A percentile compares a stretch with the other conserved stretches of the same genome.
phyloP scores from a whole-genome alignment of 768 basidiomycete genomes.

The Cystoderma amianthinum region DNA sequence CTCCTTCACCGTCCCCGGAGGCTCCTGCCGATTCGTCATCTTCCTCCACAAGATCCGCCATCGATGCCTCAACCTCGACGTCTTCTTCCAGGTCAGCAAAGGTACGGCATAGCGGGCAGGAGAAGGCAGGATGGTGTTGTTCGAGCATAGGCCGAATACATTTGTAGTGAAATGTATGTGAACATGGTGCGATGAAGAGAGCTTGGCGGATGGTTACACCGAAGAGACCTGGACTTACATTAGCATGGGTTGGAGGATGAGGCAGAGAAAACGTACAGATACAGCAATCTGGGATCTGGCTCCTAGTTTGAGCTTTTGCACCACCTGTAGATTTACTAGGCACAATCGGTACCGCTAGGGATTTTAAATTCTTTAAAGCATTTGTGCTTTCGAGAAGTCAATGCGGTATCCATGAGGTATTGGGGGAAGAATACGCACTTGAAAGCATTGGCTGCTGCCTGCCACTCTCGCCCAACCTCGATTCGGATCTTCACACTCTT shows the following conservation, averaged over 20 bases:
- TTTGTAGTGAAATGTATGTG: conserved; percentile 95
- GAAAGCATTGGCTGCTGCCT: conserved; percentile 84
- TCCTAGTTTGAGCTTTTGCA: conserved; percentile 11
- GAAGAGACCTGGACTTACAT: conserved; percentile 45
- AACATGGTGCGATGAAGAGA: conserved; percentile 96
- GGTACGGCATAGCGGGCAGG: conserved; percentile 90
- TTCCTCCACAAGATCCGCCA: conserved; percentile 16
- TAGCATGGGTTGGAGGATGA: background rate
- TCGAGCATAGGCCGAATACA: conserved; percentile 90
- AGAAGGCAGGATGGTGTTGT: conserved; percentile 88
- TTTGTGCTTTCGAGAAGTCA: conserved; percentile 37
- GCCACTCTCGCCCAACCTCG: conserved; percentile 89
- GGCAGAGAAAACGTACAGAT: conserved; percentile 58
- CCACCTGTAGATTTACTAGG: background rate
- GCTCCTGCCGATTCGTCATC: conserved; percentile 13
- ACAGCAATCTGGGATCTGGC: conserved; percentile 75
- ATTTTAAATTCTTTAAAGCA: conserved; percentile 73
- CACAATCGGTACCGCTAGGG: conserved; percentile 39
- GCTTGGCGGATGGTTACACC: conserved; percentile 90
- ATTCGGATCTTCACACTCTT: conserved; percentile 95
- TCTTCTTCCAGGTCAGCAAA: conserved; percentile 95
- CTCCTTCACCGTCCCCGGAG: conserved; percentile 3
- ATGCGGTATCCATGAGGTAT: background rate
- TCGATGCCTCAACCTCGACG: conserved; percentile 56
- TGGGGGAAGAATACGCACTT: conserved; percentile 45